Conservation (phyloP, 2,329 filamentous ascomycete species). For the Aspergillus sclerotialis region DNA sequence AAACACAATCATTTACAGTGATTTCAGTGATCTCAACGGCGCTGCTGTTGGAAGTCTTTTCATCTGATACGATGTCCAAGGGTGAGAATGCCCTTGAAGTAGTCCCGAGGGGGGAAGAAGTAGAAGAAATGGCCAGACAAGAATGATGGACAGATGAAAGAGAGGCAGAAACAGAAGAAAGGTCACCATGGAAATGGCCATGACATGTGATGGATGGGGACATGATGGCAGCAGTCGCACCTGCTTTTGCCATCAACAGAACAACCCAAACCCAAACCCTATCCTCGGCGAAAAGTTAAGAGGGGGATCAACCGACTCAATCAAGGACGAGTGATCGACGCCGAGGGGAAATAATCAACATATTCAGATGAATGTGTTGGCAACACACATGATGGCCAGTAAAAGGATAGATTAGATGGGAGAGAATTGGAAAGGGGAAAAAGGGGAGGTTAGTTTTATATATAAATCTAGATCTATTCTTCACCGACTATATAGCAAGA, state of each 20-base stretch:
- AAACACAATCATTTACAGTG: constrained; percentile 4
- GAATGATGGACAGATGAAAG: background rate
- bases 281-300: too few species aligned
- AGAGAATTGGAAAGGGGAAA: too few species aligned
- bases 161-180: too few species aligned
- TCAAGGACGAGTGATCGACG: too few species aligned
- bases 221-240: constrained; percentile 4
- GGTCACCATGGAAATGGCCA: constrained; percentile 13
- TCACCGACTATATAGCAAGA: too few species aligned
- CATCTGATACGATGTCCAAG: constrained; percentile 9
- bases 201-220: constrained; percentile 22
- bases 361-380: too few species aligned
- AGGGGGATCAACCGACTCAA: background rate
- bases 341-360: too few species aligned
- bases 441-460: too few species aligned
- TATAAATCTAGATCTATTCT: too few species aligned
- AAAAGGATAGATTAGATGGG: too few species aligned
- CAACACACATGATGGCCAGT: too few species aligned
- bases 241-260: background rate
- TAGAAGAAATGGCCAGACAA: background rate
- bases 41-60: constrained; percentile 15
- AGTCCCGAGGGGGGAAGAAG: constrained; percentile 6
- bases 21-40: constrained; percentile 14
- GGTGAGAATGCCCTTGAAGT: constrained; percentile 7
- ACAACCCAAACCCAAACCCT: background rate